phyloP scores from a whole-genome alignment of 2,329 filamentous ascomycete genomes.

The Aspergillus fischeri region DNA sequence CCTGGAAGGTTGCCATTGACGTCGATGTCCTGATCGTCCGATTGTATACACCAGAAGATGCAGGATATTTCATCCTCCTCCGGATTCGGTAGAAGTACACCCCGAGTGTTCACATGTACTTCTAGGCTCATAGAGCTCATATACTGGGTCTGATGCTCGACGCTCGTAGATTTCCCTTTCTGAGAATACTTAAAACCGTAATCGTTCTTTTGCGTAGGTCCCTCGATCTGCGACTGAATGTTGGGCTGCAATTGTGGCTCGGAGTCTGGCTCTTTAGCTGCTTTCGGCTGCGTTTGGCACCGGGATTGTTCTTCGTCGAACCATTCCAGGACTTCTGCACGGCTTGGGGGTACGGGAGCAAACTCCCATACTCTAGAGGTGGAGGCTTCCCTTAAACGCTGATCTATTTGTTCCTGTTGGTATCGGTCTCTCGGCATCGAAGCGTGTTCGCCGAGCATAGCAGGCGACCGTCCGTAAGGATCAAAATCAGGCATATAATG shows the following conservation, averaged over 20 bases:
- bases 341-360: constrained; percentile 64
- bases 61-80: constrained; percentile 84
- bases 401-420: constrained; percentile 50
- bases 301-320: constrained; percentile 40
- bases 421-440: constrained; percentile 47
- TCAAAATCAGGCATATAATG: constrained; percentile 81
- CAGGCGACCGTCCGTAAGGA: constrained; percentile 53
- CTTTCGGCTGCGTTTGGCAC: neutral
- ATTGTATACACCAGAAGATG: constrained; percentile 86
- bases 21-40: constrained; percentile 60
- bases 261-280: constrained; percentile 5
- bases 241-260: constrained; percentile 23
- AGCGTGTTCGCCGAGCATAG: constrained; percentile 53
- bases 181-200: constrained; percentile 85
- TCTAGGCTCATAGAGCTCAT: constrained; percentile 98
- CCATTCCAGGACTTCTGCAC: constrained; percentile 67
- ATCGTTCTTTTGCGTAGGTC: constrained; percentile 75
- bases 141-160: constrained; percentile 81
- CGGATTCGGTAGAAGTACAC: constrained; percentile 77
- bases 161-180: constrained; percentile 66
- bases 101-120: constrained; percentile 83
- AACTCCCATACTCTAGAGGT: constrained; percentile 73
- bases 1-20: constrained; percentile 47
- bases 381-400: constrained; percentile 54
- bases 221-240: constrained; percentile 77